Conservation (phyloP, 495 filamentous ascomycete species). For the Thozetella sp. region DNA sequence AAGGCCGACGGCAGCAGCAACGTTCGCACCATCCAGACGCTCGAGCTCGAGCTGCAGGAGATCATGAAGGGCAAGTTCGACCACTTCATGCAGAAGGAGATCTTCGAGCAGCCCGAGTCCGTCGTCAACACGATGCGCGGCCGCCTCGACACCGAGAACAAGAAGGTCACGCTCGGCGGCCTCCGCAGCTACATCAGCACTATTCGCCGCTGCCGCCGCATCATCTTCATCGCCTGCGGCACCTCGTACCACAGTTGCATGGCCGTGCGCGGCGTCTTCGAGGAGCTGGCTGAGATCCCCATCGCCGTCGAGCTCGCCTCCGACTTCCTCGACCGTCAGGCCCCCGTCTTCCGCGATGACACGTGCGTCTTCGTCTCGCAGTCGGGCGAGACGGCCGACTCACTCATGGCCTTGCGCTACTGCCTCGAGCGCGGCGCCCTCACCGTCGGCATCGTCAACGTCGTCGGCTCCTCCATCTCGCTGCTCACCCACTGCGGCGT, state of each 20-base stretch:
- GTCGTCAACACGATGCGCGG: conserved; percentile 99
- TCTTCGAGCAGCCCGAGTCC: conserved; percentile 99
- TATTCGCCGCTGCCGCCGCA: conserved; percentile 91
- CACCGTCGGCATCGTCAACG: conserved; percentile 97
- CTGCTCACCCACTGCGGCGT: conserved; percentile 99
- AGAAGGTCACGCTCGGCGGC: conserved; percentile 92
- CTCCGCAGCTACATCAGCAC: conserved; percentile 94
- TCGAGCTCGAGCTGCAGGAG: conserved; percentile 98
- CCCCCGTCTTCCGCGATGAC: conserved; percentile 99
- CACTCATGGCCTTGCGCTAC: conserved; percentile 93
- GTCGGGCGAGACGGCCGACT: conserved; percentile 98
- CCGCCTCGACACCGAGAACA: conserved; percentile 89
- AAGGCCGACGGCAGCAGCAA: conserved; percentile 97
- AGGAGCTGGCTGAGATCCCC: conserved; percentile 97
- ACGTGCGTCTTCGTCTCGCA: conserved; percentile 99
- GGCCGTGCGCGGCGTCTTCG: conserved; percentile 96
- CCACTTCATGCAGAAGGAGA: conserved; percentile 99
- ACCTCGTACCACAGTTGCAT: conserved; percentile 99
- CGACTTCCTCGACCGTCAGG: conserved; percentile 95
- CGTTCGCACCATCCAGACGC: conserved; percentile 94
- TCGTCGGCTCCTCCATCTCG: conserved; percentile 96
- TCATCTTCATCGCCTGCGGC: conserved; percentile 98
- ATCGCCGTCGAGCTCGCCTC: conserved; percentile 97
- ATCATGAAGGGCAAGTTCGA: conserved; percentile 99
- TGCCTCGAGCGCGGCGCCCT: conserved; percentile 95